Percentiles rank a stretch among this genome's conserved stretches.
Conservation (phyloP, 2,329 filamentous ascomycete species). For the Emergomyces pasteurianus region DNA sequence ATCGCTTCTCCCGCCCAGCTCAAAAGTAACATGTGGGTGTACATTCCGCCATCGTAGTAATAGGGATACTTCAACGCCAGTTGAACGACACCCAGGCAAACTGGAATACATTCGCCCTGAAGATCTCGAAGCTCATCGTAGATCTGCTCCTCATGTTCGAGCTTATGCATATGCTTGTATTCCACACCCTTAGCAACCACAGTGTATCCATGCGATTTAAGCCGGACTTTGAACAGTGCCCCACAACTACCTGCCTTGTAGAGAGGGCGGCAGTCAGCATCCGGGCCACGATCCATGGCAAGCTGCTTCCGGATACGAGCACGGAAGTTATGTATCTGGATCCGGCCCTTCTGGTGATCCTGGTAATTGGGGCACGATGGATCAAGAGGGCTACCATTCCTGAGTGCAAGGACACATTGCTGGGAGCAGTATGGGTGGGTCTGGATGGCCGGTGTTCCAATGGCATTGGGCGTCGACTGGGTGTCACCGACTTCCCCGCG, state of each 20-base stretch:
- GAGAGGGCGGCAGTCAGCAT: conserved; percentile 6
- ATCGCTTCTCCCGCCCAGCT: conserved; percentile 3
- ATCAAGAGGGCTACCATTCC: background rate
- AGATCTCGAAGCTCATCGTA: conserved; percentile 1
- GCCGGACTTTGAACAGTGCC: conserved; percentile 3
- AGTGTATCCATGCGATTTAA: conserved; percentile 5
- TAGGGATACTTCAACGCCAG: background rate
- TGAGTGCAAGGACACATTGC: conserved; percentile 5
- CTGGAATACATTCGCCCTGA: conserved; percentile 1
- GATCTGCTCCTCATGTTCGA: background rate
- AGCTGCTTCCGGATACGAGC: conserved; percentile 2
- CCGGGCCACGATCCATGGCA: conserved; percentile 1
- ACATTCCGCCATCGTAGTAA: background rate
- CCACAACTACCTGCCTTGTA: conserved; percentile 5
- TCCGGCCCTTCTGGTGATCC: background rate
- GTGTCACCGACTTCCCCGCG: background rate
- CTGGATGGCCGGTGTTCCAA: background rate
- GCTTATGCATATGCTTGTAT: background rate
- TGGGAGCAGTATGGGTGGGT: conserved; percentile 5
- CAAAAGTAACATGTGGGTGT: conserved; percentile 3
- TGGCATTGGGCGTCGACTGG: background rate
- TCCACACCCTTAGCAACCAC: conserved; percentile 1
- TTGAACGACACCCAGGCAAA: background rate
- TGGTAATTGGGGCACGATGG: conserved; percentile 2
- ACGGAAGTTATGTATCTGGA: background rate